Conservation (phyloP, 129 eudicot genomes). For the Cynara cardunculus region DNA sequence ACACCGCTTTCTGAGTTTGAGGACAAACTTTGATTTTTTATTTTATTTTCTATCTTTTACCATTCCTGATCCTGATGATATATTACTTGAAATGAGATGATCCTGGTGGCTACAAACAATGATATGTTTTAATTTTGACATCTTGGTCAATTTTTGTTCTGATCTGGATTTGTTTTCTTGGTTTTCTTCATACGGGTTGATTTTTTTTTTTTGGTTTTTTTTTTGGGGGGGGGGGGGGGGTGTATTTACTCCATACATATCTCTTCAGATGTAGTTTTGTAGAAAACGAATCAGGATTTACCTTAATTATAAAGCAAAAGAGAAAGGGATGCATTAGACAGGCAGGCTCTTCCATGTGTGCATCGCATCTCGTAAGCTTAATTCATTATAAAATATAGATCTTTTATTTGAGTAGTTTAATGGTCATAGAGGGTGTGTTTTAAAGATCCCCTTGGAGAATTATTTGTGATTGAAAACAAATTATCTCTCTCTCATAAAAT, state of each 20-base stretch:
- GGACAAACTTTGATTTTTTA: conserved; percentile 35
- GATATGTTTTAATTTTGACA: neutral
- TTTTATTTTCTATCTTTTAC: neutral
- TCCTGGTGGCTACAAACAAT: neutral
- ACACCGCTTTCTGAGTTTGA: conserved; percentile 59
- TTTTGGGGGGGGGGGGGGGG: too few species aligned
- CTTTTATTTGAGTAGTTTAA: neutral
- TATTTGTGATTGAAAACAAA: neutral
- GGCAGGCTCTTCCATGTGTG: conserved; percentile 10
- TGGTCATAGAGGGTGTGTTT: neutral
- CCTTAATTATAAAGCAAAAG: conserved; percentile 2
- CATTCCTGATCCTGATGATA: neutral
- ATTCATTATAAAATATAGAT: neutral
- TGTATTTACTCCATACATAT: too few species aligned
- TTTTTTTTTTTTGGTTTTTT: too few species aligned
- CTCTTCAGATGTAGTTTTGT: neutral
- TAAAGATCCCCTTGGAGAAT: neutral
- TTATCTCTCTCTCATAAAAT: too few species aligned
- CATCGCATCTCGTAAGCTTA: neutral
- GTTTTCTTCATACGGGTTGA: neutral
- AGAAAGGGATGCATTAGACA: neutral
- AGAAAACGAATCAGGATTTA: conserved; percentile 15
- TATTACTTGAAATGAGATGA: neutral
- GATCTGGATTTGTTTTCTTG: neutral
- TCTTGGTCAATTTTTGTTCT: neutral